Percentiles rank a stretch among this genome's conserved stretches.
These are phyloP conservation scores for Acanthochlamys bracteata DNA, from an alignment of 106 monocot species.

Conservation along the genomic window DNA sequence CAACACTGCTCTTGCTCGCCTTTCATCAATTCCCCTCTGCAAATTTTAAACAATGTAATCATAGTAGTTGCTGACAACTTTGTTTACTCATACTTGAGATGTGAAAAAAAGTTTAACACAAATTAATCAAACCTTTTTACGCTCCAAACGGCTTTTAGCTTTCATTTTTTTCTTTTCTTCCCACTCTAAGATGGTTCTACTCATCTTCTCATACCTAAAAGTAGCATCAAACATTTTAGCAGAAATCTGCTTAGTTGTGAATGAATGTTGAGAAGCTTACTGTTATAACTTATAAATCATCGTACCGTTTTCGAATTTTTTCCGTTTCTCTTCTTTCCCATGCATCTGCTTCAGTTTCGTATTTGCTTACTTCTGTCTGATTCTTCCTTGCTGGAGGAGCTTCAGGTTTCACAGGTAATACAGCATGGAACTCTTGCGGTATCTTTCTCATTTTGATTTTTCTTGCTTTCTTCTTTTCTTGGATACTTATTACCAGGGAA, in stretches of 20 bases:
- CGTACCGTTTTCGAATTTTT: slow-evolving; percentile 35
- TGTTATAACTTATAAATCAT: background rate
- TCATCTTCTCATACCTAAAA: slow-evolving; percentile 38
- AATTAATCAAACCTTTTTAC: slow-evolving; percentile 32
- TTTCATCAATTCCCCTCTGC: slow-evolving; percentile 50
- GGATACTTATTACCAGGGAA: slow-evolving; percentile 28
- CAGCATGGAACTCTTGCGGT: background rate
- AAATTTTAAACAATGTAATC: slow-evolving; percentile 2
- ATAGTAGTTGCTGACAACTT: too few species aligned
- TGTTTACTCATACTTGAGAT: too few species aligned
- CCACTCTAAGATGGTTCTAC: slow-evolving; percentile 39
- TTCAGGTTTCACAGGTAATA: slow-evolving; percentile 8
- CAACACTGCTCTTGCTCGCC: slow-evolving; percentile 27
- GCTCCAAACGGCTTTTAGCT: slow-evolving; percentile 25
- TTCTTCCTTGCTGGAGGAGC: slow-evolving; percentile 1
- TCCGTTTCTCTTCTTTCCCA: slow-evolving; percentile 41
- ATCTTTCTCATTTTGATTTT: slow-evolving; percentile 10
- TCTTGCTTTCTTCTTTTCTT: slow-evolving; percentile 31
- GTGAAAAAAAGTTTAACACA: too few species aligned
- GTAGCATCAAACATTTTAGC: background rate
- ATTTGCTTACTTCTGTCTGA: background rate
- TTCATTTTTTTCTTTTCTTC: slow-evolving; percentile 52
- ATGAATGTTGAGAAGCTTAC: too few species aligned
- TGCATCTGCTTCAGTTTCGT: slow-evolving; percentile 22
- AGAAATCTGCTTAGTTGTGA: background rate